Percentiles rank a stretch among this genome's conserved stretches.
Conservation (phyloP, 768 basidiomycete species). For the Boletellus ananas region DNA sequence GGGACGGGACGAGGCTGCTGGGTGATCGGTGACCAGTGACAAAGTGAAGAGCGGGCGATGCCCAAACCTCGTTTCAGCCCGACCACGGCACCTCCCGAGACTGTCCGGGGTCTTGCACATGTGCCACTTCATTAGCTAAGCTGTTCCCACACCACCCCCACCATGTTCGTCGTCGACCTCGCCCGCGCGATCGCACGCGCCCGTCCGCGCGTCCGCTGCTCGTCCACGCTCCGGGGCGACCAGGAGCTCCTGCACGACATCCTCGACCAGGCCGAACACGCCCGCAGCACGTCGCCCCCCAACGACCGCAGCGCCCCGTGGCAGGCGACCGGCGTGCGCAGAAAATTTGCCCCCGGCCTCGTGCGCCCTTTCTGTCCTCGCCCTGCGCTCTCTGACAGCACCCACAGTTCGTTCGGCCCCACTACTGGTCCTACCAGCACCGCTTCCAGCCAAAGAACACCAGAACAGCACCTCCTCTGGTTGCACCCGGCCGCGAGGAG, state of each 20-base stretch:
- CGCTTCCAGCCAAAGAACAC: constrained; percentile 26
- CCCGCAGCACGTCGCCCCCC: constrained; percentile 9
- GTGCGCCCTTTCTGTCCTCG: constrained; percentile 3
- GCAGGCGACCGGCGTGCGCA: constrained; percentile 24
- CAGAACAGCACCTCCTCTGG: constrained; percentile 33
- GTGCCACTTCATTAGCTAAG: constrained; percentile 9
- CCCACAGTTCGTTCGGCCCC: constrained; percentile 45
- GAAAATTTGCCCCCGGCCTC: constrained; percentile 22
- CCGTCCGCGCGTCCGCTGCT: constrained; percentile 2
- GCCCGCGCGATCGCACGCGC: constrained; percentile 13
- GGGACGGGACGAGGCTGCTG: constrained; percentile 6
- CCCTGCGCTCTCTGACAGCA: neutral
- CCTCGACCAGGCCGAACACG: constrained; percentile 22
- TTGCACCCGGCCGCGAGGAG: constrained; percentile 54
- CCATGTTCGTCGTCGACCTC: constrained; percentile 13
- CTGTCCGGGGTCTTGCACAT: constrained; percentile 17
- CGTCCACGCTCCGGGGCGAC: constrained; percentile 23
- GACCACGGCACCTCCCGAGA: constrained; percentile 6
- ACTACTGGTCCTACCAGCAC: constrained; percentile 39
- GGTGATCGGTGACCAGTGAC: constrained; percentile 17
- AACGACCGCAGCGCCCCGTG: constrained; percentile 11
- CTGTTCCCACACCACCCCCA: neutral
- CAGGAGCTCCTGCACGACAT: constrained; percentile 22
- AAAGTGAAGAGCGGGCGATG: constrained; percentile 15
- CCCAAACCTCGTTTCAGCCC: constrained; percentile 3